phyloP scores from a whole-genome alignment of 1,284 basidiomycete species.

The Blastosporella zonata region DNA sequence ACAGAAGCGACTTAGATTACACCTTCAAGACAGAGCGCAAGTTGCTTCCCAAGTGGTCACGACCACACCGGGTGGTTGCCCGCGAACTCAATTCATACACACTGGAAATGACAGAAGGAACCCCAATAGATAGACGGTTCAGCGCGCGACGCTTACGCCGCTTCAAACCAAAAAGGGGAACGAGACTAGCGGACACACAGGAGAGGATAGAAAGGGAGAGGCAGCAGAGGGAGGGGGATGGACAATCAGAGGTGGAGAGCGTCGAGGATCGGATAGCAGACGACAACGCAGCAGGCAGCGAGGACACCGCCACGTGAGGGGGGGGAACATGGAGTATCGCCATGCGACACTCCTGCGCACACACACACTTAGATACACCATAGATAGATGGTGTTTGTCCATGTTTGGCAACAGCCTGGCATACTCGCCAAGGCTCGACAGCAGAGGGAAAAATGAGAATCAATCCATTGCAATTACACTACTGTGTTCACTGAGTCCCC shows the following conservation, averaged over 20 bases:
- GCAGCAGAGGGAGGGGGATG: not conserved
- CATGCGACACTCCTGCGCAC: no score
- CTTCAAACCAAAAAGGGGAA: conserved; percentile 17
- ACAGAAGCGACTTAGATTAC: conserved; percentile 14
- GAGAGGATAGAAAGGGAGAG: not conserved
- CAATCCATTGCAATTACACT: no score
- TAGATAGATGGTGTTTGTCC: no score
- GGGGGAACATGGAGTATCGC: conserved; percentile 7
- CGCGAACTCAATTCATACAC: conserved; percentile 24
- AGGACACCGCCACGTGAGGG: conserved; percentile 6
- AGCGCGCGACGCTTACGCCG: conserved; percentile 20
- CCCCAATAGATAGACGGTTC: conserved; percentile 14
- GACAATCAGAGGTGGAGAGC: not conserved
- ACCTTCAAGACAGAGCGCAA: conserved; percentile 23
- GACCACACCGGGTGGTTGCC: conserved; percentile 14
- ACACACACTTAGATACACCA: no score
- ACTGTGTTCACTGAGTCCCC: no score
- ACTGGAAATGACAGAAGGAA: conserved; percentile 18
- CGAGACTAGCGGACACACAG: conserved; percentile 7
- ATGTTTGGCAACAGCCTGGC: no score
- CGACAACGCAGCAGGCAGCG: not conserved
- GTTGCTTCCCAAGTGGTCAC: conserved; percentile 25
- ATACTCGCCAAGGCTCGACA: no score
- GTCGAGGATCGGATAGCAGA: not conserved
- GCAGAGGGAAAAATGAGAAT: no score